Base-by-base conservation (phyloP, 768 basidiomycete genomes). In the Auricularia heimuer region DNA sequence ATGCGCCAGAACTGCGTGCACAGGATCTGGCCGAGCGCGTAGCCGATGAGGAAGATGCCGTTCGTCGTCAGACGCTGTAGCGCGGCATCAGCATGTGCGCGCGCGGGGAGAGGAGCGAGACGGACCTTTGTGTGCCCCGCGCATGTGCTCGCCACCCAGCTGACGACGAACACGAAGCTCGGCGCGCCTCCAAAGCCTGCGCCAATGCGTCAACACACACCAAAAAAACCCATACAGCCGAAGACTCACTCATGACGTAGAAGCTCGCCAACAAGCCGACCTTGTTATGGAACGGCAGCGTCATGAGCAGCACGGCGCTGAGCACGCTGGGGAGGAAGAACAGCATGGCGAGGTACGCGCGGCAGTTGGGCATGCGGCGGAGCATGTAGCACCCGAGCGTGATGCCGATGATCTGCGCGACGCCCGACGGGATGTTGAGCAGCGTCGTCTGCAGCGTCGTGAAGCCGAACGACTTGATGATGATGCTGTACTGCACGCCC, bases 291-390 rank as follows among this genome's bases (percentile, higher is more conserved):
- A 11, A 56, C 16, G 70, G 71, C 1, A 72, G 63, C 8, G 58
- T 60, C 18, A 72, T 54, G 51, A 67, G 58, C 47, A 71, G 51
- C 16, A 69, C 63, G 4, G 68, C 68, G 1, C 70, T 67, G 42
- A 75, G 14, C 65, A 75, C 71, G 63, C 72, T 72, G 12, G 74
- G 73, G 16, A 75, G 70, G 51, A 70, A 71, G 64, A 69, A 73
- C 14, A 62, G 63, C 4, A 70, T 69, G 14, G 67, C 67, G 62
- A 73, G 69, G 54, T 62, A 67, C 16, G 63, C 73, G 60, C 74
- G 65, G 2, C 65, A 16, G 66, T 75, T 75, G n/a, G 67, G 68
- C 35, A 65, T 66, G 21, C 34, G 24, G 18, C 66, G 37, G 1
- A 67, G 61, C 14, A 65, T 24, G 36, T 63, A 67, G 62, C 66